A percentile compares a stretch with the other conserved stretches of the same genome.
Conservation (phyloP, 306 rosid genomes). For the Cucurbita moschata region DNA sequence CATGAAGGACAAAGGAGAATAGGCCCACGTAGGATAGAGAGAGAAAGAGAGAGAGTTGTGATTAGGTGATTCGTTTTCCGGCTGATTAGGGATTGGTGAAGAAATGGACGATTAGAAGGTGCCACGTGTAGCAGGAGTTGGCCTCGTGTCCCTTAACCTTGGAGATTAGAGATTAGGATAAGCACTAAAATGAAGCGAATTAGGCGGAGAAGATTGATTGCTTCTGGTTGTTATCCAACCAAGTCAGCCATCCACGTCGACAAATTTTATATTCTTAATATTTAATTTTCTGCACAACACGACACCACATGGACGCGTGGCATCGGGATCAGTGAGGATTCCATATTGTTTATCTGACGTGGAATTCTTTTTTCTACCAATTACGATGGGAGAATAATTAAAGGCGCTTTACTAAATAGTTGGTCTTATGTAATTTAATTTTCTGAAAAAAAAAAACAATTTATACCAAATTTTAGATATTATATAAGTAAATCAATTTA, state of each 20-base stretch:
- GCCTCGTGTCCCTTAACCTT: conserved; percentile 47
- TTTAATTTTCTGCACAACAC: neutral
- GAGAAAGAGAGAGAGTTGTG: neutral
- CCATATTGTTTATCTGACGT: conserved; percentile 2
- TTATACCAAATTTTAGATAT: no score
- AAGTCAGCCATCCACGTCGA: conserved; percentile 12
- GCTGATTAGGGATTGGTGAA: neutral
- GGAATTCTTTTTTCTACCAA: neutral
- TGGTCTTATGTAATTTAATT: neutral
- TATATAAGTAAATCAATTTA: no score
- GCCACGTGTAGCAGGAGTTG: conserved; percentile 6
- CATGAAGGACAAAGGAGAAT: neutral
- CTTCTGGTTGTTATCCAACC: conserved; percentile 30
- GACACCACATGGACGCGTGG: neutral
- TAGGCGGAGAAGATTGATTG: conserved; percentile 1
- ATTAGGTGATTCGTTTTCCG: neutral
- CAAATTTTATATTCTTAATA: neutral
- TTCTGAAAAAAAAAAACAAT: neutral
- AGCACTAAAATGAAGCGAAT: neutral
- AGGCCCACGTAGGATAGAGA: neutral
- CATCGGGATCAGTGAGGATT: neutral
- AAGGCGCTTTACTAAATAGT: neutral
- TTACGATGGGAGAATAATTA: neutral
- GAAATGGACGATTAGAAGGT: conserved; percentile 4
- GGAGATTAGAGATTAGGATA: conserved; percentile 28